Evolutionary conservation across 2,329 filamentous ascomycete species (phyloP), one percentile per base, ranked within the genome.

Genomic region (Fusarium nanum): DNA sequence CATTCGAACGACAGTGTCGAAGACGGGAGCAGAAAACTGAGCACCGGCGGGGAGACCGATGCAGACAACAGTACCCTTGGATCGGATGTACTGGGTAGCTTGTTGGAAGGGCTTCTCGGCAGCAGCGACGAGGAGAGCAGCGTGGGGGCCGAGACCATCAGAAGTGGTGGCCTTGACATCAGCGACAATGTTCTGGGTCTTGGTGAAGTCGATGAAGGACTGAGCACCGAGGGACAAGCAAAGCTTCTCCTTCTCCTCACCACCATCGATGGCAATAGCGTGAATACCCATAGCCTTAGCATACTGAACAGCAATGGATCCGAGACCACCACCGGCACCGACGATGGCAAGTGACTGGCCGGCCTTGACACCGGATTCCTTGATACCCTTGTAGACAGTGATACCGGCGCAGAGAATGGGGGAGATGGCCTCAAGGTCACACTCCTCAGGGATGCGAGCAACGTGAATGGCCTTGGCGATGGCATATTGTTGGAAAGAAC

Each of bases 41-140:
- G 94, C 94, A 70, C 90, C 86, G 40, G 92, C 91, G 7, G 95
- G 95, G 27, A 98, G 85, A 77, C 94, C 95, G 76, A 98, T 96
- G 82, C 93, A 95, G 68, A 98, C 88, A 77, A 98, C 92, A 41
- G 89, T 87, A 64, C 95, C 95, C 65, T 90, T 89, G 59, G 93
- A 88, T 64, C 95, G 92, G 68, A 97, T 91, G 82, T 98, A 97
- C 81, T 88, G 90, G 49, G 93, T 90, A 44, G 95, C 95, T 84
- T 98, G 94, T 84, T 97, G 93, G 90, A 98, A 98, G 56, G 95
- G 95, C 85, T 91, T 93, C 87, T 98, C 94, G 75, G 86, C 88
- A 55, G 93, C 94, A 67, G 95, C 94, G 65, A 98, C 89, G 46
- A 98, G 86, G 72, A 98, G 85, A 67, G 95, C 94, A 41, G 93